These are phyloP conservation scores for Sechiopsis laciniata DNA, from an alignment of 306 rosid genomes.

Conservation along the genomic window DNA sequence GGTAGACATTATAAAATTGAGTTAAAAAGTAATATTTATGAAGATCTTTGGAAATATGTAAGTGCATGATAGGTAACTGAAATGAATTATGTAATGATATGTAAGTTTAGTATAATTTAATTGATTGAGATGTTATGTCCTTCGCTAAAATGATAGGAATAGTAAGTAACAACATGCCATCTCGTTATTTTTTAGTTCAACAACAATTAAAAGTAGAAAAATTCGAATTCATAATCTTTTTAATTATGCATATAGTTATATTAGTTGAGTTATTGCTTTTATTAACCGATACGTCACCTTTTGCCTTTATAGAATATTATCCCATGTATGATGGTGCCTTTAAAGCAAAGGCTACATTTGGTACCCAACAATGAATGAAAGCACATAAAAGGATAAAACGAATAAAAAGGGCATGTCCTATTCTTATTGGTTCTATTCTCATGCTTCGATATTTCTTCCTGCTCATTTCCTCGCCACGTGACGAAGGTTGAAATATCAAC, in stretches of 20 bases:
- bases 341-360: slow-evolving; percentile 1
- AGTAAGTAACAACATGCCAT: no score
- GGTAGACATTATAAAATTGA: background rate
- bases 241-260: no score
- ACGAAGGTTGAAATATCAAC: no score
- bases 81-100: background rate
- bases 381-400: background rate
- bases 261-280: no score
- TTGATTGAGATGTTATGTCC: background rate
- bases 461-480: no score
- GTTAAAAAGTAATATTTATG: background rate
- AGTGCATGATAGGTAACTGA: background rate
- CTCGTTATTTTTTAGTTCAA: no score
- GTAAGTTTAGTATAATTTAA: no score
- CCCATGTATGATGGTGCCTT: background rate
- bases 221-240: no score
- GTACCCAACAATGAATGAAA: background rate
- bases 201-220: no score
- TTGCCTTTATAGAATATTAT: background rate
- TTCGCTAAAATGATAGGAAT: background rate
- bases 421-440: background rate
- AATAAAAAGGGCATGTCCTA: background rate
- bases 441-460: background rate
- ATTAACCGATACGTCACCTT: background rate
- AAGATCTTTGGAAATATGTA: background rate